These are phyloP conservation scores for Xerocomus brunneocitrinus DNA, from an alignment of 768 basidiomycete genomes.

Conservation along the genomic window DNA sequence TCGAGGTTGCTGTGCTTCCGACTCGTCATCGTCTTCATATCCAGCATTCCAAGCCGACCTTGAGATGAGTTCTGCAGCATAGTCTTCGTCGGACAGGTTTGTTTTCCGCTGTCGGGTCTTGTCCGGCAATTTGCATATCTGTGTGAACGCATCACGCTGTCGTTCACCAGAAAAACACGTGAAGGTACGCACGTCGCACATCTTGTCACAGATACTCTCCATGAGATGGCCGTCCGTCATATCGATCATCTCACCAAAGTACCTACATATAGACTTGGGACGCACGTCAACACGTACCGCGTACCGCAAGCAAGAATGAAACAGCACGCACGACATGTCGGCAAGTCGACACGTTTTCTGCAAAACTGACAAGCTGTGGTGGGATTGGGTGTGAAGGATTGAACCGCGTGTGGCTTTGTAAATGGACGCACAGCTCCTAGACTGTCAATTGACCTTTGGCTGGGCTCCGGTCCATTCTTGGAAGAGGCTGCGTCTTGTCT, in stretches of 20 bases:
- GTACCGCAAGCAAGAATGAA: background rate
- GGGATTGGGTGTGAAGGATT: background rate
- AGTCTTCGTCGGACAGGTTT: conserved; percentile 44
- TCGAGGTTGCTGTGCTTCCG: conserved; percentile 1
- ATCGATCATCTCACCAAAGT: conserved; percentile 72
- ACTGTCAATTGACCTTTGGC: conserved; percentile 64
- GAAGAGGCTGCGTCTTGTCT: conserved; percentile 41
- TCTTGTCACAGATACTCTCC: conserved; percentile 58
- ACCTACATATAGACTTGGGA: conserved; percentile 65
- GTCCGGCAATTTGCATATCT: conserved; percentile 80
- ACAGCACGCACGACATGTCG: conserved; percentile 60
- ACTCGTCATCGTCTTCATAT: conserved; percentile 28
- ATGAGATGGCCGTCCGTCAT: conserved; percentile 38
- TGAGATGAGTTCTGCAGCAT: conserved; percentile 24
- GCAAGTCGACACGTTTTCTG: conserved; percentile 57
- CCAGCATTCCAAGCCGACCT: conserved; percentile 3
- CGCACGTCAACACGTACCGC: background rate
- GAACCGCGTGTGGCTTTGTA: conserved; percentile 10
- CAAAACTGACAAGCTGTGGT: conserved; percentile 44
- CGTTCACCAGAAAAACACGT: background rate
- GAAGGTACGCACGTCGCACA: conserved; percentile 68
- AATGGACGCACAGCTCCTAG: conserved; percentile 47
- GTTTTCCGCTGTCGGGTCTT: conserved; percentile 49
- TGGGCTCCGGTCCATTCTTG: conserved; percentile 54
- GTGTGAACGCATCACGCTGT: background rate